Evolutionary conservation across 1,284 basidiomycete genomes (phyloP), one percentile per base, ranked within the genome.

Genomic region (Tilletiaria anomala): DNA sequence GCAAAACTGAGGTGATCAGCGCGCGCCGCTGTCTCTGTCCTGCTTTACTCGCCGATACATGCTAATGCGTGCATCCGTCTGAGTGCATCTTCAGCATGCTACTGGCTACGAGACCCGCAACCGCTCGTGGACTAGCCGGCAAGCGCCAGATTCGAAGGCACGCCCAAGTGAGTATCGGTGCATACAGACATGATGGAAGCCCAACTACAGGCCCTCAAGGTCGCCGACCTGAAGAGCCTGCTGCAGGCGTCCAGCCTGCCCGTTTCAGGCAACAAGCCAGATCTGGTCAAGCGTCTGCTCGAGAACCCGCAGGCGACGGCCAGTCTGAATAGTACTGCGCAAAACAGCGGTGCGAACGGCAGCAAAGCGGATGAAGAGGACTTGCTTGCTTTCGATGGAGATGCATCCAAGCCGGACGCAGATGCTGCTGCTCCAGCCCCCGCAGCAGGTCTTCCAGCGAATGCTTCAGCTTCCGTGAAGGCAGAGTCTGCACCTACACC

Each of bases 141-240:
- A n/a, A n/a, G n/a, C n/a, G n/a, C n/a, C n/a, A n/a, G n/a, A n/a
- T n/a, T n/a, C n/a, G n/a, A n/a, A n/a, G n/a, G n/a, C n/a, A n/a
- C n/a, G n/a, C n/a, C n/a, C n/a, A n/a, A n/a, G n/a, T n/a, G n/a
- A n/a, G n/a, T n/a, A n/a, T n/a, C n/a, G n/a, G n/a, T n/a, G n/a
- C n/a, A n/a, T n/a, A n/a, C n/a, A n/a, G n/a, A n/a, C n/a, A n/a
- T n/a, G n/a, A n/a, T n/a, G n/a, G 59, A 62, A 44, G 36, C 53
- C 4, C 52, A 62, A 29, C 44, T 62, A 23, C 48, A 54, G 31
- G 43, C 58, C 26, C 49, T 63, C 39, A 61, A 57, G 40, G 61
- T 61, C 15, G 33, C 58, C 5, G 61, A 65, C 36, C 43, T 65
- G 23, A 65, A 65, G 44, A 43, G 42, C 20, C 35, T 65, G 22